phyloP scores from a whole-genome alignment of 2,329 filamentous ascomycete species.

The Xylariaceae sp. region DNA sequence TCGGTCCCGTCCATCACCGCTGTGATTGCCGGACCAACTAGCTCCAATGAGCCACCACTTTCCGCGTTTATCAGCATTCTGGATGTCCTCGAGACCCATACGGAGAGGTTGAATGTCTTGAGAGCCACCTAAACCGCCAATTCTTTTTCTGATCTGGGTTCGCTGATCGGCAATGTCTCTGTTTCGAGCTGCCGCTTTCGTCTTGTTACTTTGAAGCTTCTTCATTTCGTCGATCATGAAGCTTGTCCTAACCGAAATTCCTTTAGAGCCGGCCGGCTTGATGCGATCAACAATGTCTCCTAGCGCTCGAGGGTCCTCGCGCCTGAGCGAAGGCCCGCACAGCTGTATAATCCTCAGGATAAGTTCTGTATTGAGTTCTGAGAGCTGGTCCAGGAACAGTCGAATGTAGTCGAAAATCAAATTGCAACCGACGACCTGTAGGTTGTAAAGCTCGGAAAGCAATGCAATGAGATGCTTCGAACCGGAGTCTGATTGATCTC shows the following conservation, averaged over 20 bases:
- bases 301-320: constrained; percentile 84
- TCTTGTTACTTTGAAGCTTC: constrained; percentile 90
- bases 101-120: constrained; percentile 71
- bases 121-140: constrained; percentile 72
- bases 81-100: constrained; percentile 80
- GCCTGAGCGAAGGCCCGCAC: constrained; percentile 79
- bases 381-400: constrained; percentile 72
- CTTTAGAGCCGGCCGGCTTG: constrained; percentile 70
- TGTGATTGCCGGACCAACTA: constrained; percentile 68
- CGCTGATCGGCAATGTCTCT: constrained; percentile 80
- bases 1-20: neutral
- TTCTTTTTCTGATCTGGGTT: constrained; percentile 82
- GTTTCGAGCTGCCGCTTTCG: constrained; percentile 73
- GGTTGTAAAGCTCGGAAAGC: constrained; percentile 86
- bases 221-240: constrained; percentile 98
- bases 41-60: constrained; percentile 99
- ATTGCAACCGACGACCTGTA: constrained; percentile 81
- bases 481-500: constrained; percentile 37
- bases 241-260: constrained; percentile 83
- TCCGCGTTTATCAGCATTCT: constrained; percentile 79
- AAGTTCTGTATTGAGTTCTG: constrained; percentile 86
- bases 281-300: constrained; percentile 86
- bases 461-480: constrained; percentile 71
- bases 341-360: constrained; percentile 82
- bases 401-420: constrained; percentile 92